Conservation (phyloP, 768 basidiomycete genomes). For the Amanita phalloides region DNA sequence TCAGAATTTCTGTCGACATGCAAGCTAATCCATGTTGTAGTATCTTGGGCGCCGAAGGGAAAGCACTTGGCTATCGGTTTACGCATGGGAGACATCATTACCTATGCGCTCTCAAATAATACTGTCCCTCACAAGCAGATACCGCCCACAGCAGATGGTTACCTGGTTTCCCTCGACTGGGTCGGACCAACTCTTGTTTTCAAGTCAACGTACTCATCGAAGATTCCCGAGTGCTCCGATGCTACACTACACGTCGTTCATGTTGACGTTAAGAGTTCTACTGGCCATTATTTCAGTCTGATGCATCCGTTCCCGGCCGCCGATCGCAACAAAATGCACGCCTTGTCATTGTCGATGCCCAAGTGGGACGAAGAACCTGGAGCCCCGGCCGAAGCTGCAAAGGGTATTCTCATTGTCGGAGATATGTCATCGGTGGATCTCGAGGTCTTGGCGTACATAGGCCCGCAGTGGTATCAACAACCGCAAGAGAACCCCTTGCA, state of each 20-base stretch:
- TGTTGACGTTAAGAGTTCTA: slow-evolving; percentile 30
- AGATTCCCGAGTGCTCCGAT: slow-evolving; percentile 25
- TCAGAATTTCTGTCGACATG: neutral
- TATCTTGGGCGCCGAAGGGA: slow-evolving; percentile 80
- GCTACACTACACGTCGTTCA: slow-evolving; percentile 33
- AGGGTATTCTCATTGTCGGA: slow-evolving; percentile 32
- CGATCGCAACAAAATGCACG: slow-evolving; percentile 4
- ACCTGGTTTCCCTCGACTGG: slow-evolving; percentile 52
- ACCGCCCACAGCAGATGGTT: slow-evolving; percentile 40
- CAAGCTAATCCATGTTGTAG: slow-evolving; percentile 23
- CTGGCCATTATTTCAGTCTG: slow-evolving; percentile 26
- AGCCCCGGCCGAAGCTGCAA: slow-evolving; percentile 22
- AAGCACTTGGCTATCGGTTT: slow-evolving; percentile 76
- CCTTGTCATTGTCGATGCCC: slow-evolving; percentile 26
- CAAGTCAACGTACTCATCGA: slow-evolving; percentile 38
- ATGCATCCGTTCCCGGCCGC: slow-evolving; percentile 29
- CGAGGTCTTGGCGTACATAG: slow-evolving; percentile 31
- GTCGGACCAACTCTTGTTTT: slow-evolving; percentile 59
- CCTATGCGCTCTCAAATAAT: slow-evolving; percentile 49
- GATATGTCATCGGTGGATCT: slow-evolving; percentile 36
- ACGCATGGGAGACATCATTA: slow-evolving; percentile 57
- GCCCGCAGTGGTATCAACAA: slow-evolving; percentile 36
- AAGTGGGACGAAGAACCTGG: slow-evolving; percentile 34
- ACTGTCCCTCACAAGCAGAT: slow-evolving; percentile 46
- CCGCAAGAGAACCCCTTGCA: slow-evolving; percentile 43